A percentile compares a stretch with the other conserved stretches of the same genome.
These are phyloP conservation scores for Sanghuangporus baumii DNA, from an alignment of 1,284 basidiomycete genomes.

Conservation along the genomic window DNA sequence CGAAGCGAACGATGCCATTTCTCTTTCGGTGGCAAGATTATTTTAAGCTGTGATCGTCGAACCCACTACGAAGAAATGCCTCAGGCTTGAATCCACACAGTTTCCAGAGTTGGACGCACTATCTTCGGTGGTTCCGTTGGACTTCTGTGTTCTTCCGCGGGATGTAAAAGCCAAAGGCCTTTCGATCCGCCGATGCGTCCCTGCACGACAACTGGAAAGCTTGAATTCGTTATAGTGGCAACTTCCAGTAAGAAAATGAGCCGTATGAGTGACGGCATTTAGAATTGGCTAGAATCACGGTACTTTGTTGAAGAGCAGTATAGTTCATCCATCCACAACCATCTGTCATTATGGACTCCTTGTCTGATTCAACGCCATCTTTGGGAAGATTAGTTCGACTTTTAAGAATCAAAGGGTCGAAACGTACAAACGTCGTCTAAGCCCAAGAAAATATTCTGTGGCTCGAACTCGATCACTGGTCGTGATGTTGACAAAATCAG, in stretches of 20 bases:
- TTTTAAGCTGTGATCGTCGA: constrained; percentile 60
- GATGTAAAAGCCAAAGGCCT: constrained; percentile 64
- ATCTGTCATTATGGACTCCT: constrained; percentile 64
- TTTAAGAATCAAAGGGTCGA: constrained; percentile 2
- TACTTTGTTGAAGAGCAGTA: constrained; percentile 29
- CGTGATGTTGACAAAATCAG: constrained; percentile 61
- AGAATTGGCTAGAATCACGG: neutral
- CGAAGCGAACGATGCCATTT: constrained; percentile 39
- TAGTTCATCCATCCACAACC: constrained; percentile 68
- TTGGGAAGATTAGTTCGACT: constrained; percentile 18
- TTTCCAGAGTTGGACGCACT: neutral
- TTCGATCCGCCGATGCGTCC: constrained; percentile 64
- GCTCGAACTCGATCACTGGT: constrained; percentile 49
- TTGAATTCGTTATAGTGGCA: constrained; percentile 35
- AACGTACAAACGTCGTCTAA: constrained; percentile 29
- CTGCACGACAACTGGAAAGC: constrained; percentile 53
- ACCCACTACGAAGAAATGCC: constrained; percentile 41
- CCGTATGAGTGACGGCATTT: constrained; percentile 28
- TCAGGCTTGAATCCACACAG: neutral
- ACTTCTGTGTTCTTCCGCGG: constrained; percentile 31
- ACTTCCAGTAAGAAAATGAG: constrained; percentile 23
- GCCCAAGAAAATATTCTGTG: constrained; percentile 42
- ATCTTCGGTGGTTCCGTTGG: constrained; percentile 41
- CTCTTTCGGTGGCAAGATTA: constrained; percentile 32
- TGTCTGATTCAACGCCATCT: constrained; percentile 25